Evolutionary conservation across 2,329 filamentous ascomycete species (phyloP), one percentile per base, ranked within the genome.

Genomic region (Aspergillus sp.): DNA sequence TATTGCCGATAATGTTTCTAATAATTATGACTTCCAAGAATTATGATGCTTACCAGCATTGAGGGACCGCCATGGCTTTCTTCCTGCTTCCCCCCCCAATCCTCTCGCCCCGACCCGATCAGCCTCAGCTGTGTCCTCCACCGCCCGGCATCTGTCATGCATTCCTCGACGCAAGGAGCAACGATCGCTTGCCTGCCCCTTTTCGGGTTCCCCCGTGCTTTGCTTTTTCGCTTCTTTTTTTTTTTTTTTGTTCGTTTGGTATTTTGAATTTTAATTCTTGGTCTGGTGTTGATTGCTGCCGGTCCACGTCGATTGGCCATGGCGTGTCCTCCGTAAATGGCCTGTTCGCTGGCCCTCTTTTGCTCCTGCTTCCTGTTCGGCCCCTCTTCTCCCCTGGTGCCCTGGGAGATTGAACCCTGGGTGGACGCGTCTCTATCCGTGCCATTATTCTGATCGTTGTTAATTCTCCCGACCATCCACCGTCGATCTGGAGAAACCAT

Each of bases 81-180:
- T 11, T 36, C 27, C 27, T n/a, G 25, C 25, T 27, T 27, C 25
- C 25, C 25, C 7, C 32, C 15, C 25, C 47, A 21, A 17, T 48
- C 25, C 19, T 58, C 19, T 58, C 38, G 56, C 56, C 42, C 42
- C 48, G 50, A 36, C 17, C 41, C 50, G 49, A 42, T 41, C 50
- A 30, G 41, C 39, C 41, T 32, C 42, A 42, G 39, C 39, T 54
- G 48, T 53, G 23, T 19, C 54, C 58, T 48, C 60, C 53, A 51
- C 54, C 50, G 53, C 56, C 58, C 61, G 54, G 49, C 59, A 63
- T 57, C 56, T 61, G 59, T 58, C 59, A 63, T 63, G 61, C 61
- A 63, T 63, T 63, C 61, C 55, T 49, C 39, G 58, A 63, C 48
- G 61, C 61, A 63, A 63, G 61, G 61, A 61, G 42, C 17, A 30